Evolutionary conservation across 139 green algal genomes (phyloP).

Genomic region (Chlamydomonas sphaeroides): DNA sequence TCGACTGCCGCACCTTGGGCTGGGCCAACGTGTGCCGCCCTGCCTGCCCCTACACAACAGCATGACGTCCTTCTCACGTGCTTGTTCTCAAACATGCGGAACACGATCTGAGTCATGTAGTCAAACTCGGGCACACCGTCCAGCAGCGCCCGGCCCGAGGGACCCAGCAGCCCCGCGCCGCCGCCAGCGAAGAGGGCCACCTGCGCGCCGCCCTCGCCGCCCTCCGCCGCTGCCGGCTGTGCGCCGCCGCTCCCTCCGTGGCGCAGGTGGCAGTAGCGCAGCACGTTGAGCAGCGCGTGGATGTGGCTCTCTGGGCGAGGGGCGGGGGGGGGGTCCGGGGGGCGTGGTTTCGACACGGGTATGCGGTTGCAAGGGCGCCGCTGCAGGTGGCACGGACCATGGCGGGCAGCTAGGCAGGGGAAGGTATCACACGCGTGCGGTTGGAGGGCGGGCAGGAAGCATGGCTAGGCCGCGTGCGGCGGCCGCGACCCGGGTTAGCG

Average conservation of each 20-base stretch:
- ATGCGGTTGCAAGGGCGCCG: too few relatives aligned
- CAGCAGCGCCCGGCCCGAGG: conserved; percentile 61
- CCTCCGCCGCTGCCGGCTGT: background rate
- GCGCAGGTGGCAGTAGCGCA: conserved; percentile 81
- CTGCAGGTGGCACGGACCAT: too few relatives aligned
- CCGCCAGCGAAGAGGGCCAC: background rate
- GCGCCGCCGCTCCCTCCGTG: background rate
- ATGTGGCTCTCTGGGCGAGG: conserved; percentile 59
- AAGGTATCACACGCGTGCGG: too few relatives aligned
- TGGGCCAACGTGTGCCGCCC: background rate
- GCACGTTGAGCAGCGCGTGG: conserved; percentile 95
- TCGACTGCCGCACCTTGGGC: background rate
- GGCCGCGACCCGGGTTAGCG: too few relatives aligned
- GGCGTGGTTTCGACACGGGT: too few relatives aligned
- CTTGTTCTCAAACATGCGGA: conserved; percentile 96
- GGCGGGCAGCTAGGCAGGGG: too few relatives aligned
- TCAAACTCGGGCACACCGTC: conserved; percentile 83
- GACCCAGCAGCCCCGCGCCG: conserved; percentile 32
- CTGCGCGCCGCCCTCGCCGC: background rate
- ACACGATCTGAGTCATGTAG: conserved; percentile 97
- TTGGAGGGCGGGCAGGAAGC: too few relatives aligned
- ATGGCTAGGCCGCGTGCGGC: too few relatives aligned
- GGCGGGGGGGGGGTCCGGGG: too few relatives aligned
- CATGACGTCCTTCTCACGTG: conserved; percentile 53
- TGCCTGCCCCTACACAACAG: background rate